Conservation (phyloP, 2,329 filamentous ascomycete genomes). For the Pseudogymnoascus sp. region DNA sequence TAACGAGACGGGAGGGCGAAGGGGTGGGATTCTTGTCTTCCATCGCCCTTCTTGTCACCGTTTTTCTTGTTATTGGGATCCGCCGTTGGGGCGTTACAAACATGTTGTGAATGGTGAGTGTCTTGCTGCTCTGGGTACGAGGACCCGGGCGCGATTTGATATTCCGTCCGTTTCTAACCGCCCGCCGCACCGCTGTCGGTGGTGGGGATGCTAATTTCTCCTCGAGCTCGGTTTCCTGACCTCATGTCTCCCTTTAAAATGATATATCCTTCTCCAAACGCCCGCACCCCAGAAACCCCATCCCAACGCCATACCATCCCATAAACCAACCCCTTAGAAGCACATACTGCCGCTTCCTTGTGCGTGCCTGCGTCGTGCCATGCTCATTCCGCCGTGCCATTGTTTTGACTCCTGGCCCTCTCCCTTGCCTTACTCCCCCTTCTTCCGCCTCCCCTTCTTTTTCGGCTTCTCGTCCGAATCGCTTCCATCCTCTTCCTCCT, state of each 20-base stretch:
- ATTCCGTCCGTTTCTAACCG: constrained; percentile 1
- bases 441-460: constrained; percentile 22
- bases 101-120: not conserved
- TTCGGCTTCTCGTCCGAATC: constrained; percentile 22
- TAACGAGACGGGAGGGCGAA: not conserved
- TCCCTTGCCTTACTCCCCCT: constrained; percentile 8
- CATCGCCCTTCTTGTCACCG: not conserved
- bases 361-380: not conserved
- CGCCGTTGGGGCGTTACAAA: not conserved
- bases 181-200: not conserved
- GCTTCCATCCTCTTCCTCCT: constrained; percentile 18
- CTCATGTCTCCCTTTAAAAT: not conserved
- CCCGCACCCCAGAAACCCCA: not conserved
- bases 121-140: not conserved
- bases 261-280: not conserved
- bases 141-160: constrained; percentile 1
- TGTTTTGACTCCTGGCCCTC: not conserved
- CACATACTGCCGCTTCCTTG: not conserved
- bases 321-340: not conserved
- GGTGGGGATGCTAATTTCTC: not conserved
- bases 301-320: not conserved
- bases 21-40: not conserved
- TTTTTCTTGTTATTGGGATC: not conserved
- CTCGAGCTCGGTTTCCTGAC: not conserved
- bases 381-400: not conserved